Evolutionary conservation across 2,329 filamentous ascomycete species (phyloP).

Genomic region (Monilinia polystroma): DNA sequence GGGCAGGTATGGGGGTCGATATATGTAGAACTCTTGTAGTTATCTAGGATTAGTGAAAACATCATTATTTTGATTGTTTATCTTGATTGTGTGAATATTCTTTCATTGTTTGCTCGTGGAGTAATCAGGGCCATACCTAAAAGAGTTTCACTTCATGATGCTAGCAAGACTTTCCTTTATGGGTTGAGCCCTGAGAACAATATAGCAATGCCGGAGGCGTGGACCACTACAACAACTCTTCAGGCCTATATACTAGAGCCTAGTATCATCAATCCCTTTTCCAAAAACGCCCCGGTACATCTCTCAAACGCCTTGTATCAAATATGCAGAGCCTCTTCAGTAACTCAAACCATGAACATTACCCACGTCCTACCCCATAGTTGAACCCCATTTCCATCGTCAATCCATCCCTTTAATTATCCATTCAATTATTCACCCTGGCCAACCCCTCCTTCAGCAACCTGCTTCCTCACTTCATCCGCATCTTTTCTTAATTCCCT

Average conservation of each 20-base stretch:
- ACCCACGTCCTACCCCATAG: neutral
- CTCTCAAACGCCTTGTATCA: neutral
- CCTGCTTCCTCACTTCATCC: conserved; percentile 33
- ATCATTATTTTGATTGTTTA: conserved; percentile 8
- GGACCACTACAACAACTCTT: neutral
- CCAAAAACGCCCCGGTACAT: neutral
- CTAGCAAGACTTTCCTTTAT: too few species aligned
- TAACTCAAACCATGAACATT: neutral
- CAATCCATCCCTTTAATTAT: too few species aligned
- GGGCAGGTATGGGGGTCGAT: neutral
- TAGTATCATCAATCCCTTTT: neutral
- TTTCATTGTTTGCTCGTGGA: neutral
- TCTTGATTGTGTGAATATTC: neutral
- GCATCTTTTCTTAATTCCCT: conserved; percentile 39
- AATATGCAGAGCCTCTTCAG: neutral
- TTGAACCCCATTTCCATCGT: too few species aligned
- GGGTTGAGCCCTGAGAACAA: too few species aligned
- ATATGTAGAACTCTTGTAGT: conserved; percentile 21
- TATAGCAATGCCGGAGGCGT: neutral
- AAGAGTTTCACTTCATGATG: neutral
- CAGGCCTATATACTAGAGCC: neutral
- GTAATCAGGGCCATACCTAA: neutral
- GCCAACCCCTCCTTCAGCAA: conserved; percentile 4
- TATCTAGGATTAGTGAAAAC: conserved; percentile 6
- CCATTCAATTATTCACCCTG: neutral